Evolutionary conservation across 2,329 filamentous ascomycete species (phyloP).

Genomic region (Monosporascus sp.): DNA sequence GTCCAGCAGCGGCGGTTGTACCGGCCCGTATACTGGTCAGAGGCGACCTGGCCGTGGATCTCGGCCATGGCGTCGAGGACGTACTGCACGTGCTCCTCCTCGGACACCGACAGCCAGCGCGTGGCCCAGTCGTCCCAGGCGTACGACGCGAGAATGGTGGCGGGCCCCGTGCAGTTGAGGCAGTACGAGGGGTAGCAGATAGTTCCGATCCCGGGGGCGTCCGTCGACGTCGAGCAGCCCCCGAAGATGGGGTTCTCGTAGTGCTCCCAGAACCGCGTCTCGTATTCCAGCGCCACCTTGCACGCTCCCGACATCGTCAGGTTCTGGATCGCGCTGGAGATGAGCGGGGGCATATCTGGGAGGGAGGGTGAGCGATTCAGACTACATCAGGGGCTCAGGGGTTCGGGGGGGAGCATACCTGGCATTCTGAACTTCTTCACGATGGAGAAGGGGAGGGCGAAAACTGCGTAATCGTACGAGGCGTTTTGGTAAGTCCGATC

Average conservation of each 20-base stretch:
- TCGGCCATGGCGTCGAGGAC: slow-evolving; percentile 62
- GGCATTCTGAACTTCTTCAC: slow-evolving; percentile 57
- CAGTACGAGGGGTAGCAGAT: slow-evolving; percentile 65
- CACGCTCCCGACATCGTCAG: slow-evolving; percentile 41
- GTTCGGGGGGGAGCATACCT: slow-evolving; percentile 17
- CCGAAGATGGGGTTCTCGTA: slow-evolving; percentile 53
- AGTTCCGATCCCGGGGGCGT: slow-evolving; percentile 56
- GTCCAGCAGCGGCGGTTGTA: slow-evolving; percentile 64
- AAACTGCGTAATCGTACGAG: slow-evolving; percentile 62
- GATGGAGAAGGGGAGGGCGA: slow-evolving; percentile 59
- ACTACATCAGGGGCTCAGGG: background rate
- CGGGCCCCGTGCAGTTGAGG: slow-evolving; percentile 58
- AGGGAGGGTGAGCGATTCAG: background rate
- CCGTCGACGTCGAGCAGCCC: slow-evolving; percentile 51
- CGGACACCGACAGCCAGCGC: slow-evolving; percentile 41
- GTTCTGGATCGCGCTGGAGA: slow-evolving; percentile 42
- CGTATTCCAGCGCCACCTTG: slow-evolving; percentile 63
- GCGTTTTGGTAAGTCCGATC: slow-evolving; percentile 36
- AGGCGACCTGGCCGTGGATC: slow-evolving; percentile 56
- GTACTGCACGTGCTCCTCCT: slow-evolving; percentile 57
- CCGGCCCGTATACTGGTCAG: slow-evolving; percentile 58
- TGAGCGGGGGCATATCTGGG: slow-evolving; percentile 32
- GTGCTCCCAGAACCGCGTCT: slow-evolving; percentile 57
- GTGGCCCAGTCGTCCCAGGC: slow-evolving; percentile 37
- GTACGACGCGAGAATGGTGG: slow-evolving; percentile 58